Evolutionary conservation across 2,329 filamentous ascomycete genomes (phyloP).

Genomic region (Calonectria hongkongensis): DNA sequence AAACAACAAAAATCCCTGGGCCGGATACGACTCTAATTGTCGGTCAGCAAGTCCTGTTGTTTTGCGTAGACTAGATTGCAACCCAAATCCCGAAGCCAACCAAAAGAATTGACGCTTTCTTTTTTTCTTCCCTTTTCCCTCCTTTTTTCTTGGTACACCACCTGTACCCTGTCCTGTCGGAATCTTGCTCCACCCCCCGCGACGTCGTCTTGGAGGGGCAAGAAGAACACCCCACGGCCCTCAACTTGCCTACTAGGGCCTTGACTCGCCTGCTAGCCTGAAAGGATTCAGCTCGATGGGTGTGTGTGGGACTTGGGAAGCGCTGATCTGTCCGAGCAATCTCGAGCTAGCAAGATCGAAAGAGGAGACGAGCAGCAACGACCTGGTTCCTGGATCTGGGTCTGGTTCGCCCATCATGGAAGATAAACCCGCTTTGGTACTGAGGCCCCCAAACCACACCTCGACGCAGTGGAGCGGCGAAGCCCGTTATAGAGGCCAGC

Average conservation of each 20-base stretch:
- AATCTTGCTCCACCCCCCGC: not conserved
- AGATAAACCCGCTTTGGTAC: not conserved
- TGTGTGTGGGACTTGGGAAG: conserved; percentile 6
- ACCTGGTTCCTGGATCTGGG: conserved; percentile 17
- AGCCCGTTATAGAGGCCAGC: not conserved
- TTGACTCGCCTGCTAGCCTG: no score
- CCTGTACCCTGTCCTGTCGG: not conserved
- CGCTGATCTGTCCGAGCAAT: conserved; percentile 11
- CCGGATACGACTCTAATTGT: not conserved
- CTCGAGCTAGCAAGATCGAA: conserved; percentile 11
- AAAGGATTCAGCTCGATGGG: not conserved
- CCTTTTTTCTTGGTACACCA: not conserved
- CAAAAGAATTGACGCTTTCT: not conserved
- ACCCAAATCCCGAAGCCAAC: not conserved
- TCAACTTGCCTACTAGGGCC: not conserved
- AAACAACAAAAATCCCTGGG: conserved; percentile 11
- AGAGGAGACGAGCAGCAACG: conserved; percentile 1
- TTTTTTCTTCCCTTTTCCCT: not conserved
- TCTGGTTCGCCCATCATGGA: not conserved
- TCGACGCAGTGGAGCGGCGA: not conserved
- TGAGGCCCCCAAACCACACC: conserved; percentile 7
- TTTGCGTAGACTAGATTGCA: conserved; percentile 5
- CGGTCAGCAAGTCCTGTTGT: not conserved
- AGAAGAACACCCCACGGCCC: not conserved
- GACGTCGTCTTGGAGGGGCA: not conserved